These are phyloP conservation scores for Tuctoria greenei DNA, from an alignment of 176 grass and related monocot species.

Conservation along the genomic window DNA sequence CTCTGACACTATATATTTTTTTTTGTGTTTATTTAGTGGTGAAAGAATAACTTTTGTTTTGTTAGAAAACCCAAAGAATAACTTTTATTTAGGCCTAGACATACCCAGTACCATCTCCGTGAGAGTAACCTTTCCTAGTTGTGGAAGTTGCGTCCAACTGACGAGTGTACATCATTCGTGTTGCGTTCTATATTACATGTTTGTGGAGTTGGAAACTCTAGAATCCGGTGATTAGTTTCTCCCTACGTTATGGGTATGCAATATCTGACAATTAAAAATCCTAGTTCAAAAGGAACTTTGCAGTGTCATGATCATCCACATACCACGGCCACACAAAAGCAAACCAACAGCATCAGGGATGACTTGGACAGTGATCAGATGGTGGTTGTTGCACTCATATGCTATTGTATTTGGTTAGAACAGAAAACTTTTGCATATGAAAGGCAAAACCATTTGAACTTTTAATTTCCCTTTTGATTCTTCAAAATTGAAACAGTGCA, in stretches of 20 bases:
- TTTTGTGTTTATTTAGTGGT: conserved; percentile 1
- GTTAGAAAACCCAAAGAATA: too few relatives aligned
- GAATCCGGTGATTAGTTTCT: neutral
- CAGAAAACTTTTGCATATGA: neutral
- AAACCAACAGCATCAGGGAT: conserved; percentile 41
- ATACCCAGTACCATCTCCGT: neutral
- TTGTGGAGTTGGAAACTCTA: conserved; percentile 22
- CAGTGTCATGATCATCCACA: conserved; percentile 38
- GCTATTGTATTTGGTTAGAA: conserved; percentile 1
- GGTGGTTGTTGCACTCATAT: conserved; percentile 7
- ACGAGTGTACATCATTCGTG: neutral
- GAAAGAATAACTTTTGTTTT: neutral
- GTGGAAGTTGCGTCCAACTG: neutral
- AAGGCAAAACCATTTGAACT: neutral
- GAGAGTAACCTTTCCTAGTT: neutral
- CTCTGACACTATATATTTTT: neutral
- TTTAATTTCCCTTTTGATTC: neutral
- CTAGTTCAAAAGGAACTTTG: conserved; percentile 35
- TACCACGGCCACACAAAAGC: conserved; percentile 28
- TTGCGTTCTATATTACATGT: neutral
- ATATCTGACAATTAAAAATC: conserved; percentile 41
- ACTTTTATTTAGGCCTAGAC: neutral
- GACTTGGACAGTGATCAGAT: conserved; percentile 30
- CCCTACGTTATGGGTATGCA: neutral
- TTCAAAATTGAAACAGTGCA: neutral